Percentiles rank a stretch among this genome's conserved stretches.
Evolutionary conservation across 768 basidiomycete genomes (phyloP).

Genomic region (Kondoa malvinella): DNA sequence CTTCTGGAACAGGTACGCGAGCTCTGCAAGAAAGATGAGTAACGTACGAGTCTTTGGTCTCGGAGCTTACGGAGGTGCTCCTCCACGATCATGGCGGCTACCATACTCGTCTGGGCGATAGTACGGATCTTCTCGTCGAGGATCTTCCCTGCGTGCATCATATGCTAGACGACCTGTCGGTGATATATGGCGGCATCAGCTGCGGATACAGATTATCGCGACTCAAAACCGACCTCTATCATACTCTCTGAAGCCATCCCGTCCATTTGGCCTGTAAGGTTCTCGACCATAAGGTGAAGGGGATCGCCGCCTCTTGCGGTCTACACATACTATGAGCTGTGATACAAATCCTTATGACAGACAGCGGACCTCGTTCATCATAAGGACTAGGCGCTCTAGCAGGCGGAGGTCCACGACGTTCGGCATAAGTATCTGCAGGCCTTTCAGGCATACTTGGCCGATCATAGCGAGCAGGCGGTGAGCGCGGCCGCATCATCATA

Average conservation of each 20-base stretch:
- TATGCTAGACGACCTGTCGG: background rate
- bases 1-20: conserved; percentile 15
- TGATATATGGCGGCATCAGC: conserved; percentile 2
- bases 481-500: background rate
- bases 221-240: too few relatives aligned
- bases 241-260: background rate
- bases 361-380: background rate
- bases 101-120: background rate
- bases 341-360: background rate
- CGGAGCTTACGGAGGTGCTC: background rate
- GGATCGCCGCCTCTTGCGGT: background rate
- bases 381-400: background rate
- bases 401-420: background rate
- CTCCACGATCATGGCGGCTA: background rate
- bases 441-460: background rate
- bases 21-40: background rate
- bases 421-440: background rate
- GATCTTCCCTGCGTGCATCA: background rate
- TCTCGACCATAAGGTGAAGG: background rate
- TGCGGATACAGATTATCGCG: too few relatives aligned
- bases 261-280: background rate
- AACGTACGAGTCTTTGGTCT: background rate
- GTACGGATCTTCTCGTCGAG: background rate
- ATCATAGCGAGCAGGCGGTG: background rate
- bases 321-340: background rate